phyloP scores from a whole-genome alignment of 23 red algal genomes.

The Gracilariopsis chorda region DNA sequence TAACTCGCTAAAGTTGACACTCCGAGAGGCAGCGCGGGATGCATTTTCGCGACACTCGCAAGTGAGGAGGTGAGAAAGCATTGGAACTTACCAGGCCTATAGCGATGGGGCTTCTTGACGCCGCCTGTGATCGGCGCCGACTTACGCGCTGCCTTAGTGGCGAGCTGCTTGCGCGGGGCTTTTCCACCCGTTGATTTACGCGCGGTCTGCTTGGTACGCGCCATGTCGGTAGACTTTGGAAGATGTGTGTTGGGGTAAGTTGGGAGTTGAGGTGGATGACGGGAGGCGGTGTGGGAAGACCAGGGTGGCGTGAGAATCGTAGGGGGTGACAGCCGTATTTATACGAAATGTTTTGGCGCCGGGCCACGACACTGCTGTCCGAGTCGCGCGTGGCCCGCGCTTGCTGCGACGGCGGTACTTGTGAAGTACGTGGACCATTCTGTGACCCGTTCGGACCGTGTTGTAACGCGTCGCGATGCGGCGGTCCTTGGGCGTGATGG shows the following conservation, averaged over 20 bases:
- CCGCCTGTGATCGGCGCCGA: slow-evolving; percentile 92
- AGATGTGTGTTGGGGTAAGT: not conserved
- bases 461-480: too few species aligned
- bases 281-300: not conserved
- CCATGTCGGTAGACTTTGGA: slow-evolving; percentile 56
- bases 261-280: not conserved
- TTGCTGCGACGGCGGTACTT: too few species aligned
- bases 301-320: not conserved
- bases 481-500: too few species aligned
- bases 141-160: slow-evolving; percentile 99
- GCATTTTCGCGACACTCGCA: not conserved
- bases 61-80: not conserved
- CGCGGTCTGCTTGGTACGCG: slow-evolving; percentile 99
- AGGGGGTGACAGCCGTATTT: not conserved
- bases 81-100: slow-evolving; percentile 84
- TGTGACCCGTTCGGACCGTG: too few species aligned
- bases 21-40: not conserved
- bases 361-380: not conserved
- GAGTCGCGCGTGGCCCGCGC: slow-evolving; percentile 3
- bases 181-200: slow-evolving; percentile 99
- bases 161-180: slow-evolving; percentile 99
- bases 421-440: too few species aligned
- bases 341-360: slow-evolving; percentile 7
- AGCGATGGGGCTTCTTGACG: slow-evolving; percentile 99
- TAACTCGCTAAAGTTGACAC: too few species aligned